phyloP scores from a whole-genome alignment of 192 early-diverging fungal species.

The Rhizophagus clarus region DNA sequence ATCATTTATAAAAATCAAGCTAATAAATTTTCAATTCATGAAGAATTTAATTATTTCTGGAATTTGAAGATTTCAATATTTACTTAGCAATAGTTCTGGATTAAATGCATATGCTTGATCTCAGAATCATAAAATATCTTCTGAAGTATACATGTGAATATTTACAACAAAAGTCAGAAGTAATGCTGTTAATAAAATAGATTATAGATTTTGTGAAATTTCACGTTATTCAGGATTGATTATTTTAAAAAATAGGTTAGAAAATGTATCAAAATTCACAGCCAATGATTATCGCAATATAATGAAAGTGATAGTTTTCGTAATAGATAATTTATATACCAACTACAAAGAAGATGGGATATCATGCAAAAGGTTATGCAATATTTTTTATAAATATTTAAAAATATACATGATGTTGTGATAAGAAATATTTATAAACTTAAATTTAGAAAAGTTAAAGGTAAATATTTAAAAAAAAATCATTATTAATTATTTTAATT shows the following conservation, averaged over 20 bases:
- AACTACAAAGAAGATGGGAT: not conserved
- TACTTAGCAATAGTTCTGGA: not conserved
- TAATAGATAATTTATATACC: not conserved
- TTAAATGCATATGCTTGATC: not conserved
- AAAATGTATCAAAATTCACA: not conserved
- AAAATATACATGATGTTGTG: not conserved
- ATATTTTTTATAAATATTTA: not conserved
- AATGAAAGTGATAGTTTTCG: not conserved
- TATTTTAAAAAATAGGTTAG: not conserved
- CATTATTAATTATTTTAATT: not conserved
- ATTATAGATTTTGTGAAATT: not conserved
- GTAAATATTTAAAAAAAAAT: too few species aligned
- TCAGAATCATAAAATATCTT: not conserved
- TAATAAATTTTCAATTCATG: not conserved
- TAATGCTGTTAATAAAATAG: not conserved
- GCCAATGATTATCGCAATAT: not conserved
- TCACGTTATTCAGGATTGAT: not conserved
- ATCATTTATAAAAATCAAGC: not conserved
- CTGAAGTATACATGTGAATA: not conserved
- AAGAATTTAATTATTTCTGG: not conserved
- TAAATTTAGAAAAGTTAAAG: not conserved
- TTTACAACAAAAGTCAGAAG: not conserved
- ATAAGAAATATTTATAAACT: not conserved
- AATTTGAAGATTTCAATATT: not conserved
- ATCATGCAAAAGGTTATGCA: not conserved